Base-by-base conservation (phyloP, 2,329 filamentous ascomycete species). In the Fusarium kyushuense region DNA sequence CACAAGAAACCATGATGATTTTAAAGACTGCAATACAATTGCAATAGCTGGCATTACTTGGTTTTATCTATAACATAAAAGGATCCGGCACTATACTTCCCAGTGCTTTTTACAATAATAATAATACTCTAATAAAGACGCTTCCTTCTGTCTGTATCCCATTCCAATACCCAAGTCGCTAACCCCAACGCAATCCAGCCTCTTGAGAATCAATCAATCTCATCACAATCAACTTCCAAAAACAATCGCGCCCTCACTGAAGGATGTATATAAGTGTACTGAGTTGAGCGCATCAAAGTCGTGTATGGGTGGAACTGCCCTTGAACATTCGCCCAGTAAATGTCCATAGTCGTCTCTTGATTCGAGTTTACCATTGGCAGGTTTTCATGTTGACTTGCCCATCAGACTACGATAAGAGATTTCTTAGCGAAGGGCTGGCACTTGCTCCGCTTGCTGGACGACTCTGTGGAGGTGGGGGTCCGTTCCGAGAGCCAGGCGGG, bases 361-460 rank as follows among this genome's bases (percentile, higher is more conserved):
- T 16, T 30, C 25, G 7, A 23, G 23, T 33, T 16, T 13, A 5
- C 16, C 12, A 12, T 19, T 17, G n/a, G 7, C 17, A 21, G 8
- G 12, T 12, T 11, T 19, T 12, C 25, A 16, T 14, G 10, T 29
- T 13, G 32, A 10, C 21, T 25, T 47, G 25, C 23, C 32, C 23
- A 6, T 32, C 16, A 17, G 17, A 25, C 19, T 80, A 93, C 47
- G 88, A 90, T 54, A 94, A 83, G 48, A 94, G 78, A 73, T 94
- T 94, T 71, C 89, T 87, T 64, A 94, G 77, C 12, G 91, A 93
- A 13, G 92, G 91, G 74, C 89, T 94, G 17, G 91, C 90, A 73
- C 92, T 94, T 6, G 91, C 91, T n/a, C 90, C 90, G 51, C 86
- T 86, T 30, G 84, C 79, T 32, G 84, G 81, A 47, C 85, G 80